phyloP scores from a whole-genome alignment of 306 rosid species.

The Cucurbita moschata region DNA sequence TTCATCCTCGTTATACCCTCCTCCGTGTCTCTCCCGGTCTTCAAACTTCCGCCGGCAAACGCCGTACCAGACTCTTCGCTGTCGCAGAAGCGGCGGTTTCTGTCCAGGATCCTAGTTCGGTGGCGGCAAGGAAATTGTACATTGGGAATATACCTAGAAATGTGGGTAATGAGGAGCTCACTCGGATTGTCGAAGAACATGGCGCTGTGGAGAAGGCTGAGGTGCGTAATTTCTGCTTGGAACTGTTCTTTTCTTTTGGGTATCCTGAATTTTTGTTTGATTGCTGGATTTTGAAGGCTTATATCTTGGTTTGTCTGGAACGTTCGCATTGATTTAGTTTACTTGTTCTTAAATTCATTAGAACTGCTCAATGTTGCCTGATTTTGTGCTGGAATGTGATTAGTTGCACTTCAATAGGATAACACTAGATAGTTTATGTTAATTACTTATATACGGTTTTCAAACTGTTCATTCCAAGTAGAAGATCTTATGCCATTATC shows the following conservation, averaged over 20 bases:
- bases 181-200: conserved; percentile 56
- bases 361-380: not conserved
- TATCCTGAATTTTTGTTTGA: not conserved
- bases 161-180: conserved; percentile 46
- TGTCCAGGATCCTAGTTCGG: conserved; percentile 21
- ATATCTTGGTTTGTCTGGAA: not conserved
- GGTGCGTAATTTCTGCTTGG: conserved; percentile 18
- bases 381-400: not conserved
- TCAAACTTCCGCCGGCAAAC: conserved; percentile 8
- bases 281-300: not conserved
- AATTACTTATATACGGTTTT: not conserved
- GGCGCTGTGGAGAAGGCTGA: conserved; percentile 79
- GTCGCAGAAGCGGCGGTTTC: conserved; percentile 40
- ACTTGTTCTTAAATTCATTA: not conserved
- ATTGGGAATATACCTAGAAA: conserved; percentile 82
- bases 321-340: not conserved
- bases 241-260: not conserved
- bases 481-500: not conserved
- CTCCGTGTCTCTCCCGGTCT: conserved; percentile 9
- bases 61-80: conserved; percentile 22
- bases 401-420: not conserved
- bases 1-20: conserved; percentile 16
- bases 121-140: conserved; percentile 53
- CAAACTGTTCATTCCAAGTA: not conserved
- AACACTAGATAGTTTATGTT: not conserved